Evolutionary conservation across 202 grass and related monocot genomes (phyloP).

Genomic region (Zizania palustris): DNA sequence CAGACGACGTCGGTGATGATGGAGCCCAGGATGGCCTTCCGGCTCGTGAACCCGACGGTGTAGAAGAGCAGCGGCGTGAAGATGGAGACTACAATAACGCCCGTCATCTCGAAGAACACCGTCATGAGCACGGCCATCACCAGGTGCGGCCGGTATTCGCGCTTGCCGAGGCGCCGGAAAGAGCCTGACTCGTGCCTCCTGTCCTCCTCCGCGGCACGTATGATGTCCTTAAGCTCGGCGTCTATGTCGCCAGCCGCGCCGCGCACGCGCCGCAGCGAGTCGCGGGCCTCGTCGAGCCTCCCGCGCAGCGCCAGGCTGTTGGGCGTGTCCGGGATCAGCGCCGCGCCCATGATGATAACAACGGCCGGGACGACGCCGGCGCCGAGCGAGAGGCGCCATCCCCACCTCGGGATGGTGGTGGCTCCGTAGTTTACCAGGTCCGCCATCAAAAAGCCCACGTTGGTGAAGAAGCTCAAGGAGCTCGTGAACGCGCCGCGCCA

Average conservation of each 20-base stretch:
- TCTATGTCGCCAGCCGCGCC: slow-evolving; percentile 43
- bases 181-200: slow-evolving; percentile 46
- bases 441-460: slow-evolving; percentile 56
- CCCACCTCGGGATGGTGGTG: slow-evolving; percentile 54
- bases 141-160: slow-evolving; percentile 72
- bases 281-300: slow-evolving; percentile 44
- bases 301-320: slow-evolving; percentile 73
- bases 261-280: slow-evolving; percentile 51
- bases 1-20: slow-evolving; percentile 59
- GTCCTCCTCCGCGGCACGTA: slow-evolving; percentile 41
- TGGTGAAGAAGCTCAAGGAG: slow-evolving; percentile 66
- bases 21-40: slow-evolving; percentile 57
- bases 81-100: slow-evolving; percentile 55
- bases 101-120: slow-evolving; percentile 73
- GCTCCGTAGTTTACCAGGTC: slow-evolving; percentile 77
- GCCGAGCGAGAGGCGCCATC: slow-evolving; percentile 84
- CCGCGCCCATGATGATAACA: slow-evolving; percentile 49
- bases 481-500: slow-evolving; percentile 78
- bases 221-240: slow-evolving; percentile 61
- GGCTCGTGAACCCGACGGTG: slow-evolving; percentile 59
- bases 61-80: slow-evolving; percentile 62
- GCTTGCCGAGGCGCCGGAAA: slow-evolving; percentile 47
- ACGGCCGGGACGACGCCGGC: slow-evolving; percentile 50
- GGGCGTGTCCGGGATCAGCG: slow-evolving; percentile 69
- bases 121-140: slow-evolving; percentile 72